These are phyloP conservation scores for Baeospora myosura DNA, from an alignment of 1,284 basidiomycete genomes.

Conservation along the genomic window DNA sequence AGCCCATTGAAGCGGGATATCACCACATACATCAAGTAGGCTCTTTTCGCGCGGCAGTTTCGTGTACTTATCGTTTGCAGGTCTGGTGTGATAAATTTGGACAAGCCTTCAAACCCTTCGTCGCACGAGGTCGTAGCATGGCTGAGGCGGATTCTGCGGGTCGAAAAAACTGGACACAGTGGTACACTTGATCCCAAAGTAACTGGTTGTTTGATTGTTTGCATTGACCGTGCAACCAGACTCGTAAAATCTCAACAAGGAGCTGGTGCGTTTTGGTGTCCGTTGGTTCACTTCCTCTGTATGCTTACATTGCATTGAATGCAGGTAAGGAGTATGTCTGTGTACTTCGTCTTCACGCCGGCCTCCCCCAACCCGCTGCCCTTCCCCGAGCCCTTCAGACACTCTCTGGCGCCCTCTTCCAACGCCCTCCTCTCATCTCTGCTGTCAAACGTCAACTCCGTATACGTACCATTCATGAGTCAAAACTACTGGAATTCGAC, in stretches of 20 bases:
- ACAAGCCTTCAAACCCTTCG: conserved; percentile 99
- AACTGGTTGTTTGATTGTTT: conserved; percentile 97
- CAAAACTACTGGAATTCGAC: conserved; percentile 95
- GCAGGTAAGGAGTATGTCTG: conserved; percentile 98
- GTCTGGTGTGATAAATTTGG: conserved; percentile 97
- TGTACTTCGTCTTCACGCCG: conserved; percentile 87
- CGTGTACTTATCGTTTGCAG: conserved; percentile 30
- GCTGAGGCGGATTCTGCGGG: conserved; percentile 91
- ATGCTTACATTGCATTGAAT: conserved; percentile 10
- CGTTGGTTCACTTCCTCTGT: conserved; percentile 10
- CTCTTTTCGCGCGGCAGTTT: conserved; percentile 7
- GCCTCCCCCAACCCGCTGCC: conserved; percentile 74
- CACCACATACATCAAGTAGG: conserved; percentile 81
- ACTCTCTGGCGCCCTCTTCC: conserved; percentile 96
- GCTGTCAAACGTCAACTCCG: conserved; percentile 98
- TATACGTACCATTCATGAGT: conserved; percentile 96
- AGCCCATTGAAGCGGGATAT: conserved; percentile 94
- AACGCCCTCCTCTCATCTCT: conserved; percentile 97
- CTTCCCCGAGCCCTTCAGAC: conserved; percentile 94
- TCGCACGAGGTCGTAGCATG: conserved; percentile 99
- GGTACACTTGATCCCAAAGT: conserved; percentile 99
- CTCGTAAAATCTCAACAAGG: conserved; percentile 99
- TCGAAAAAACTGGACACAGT: conserved; percentile 97
- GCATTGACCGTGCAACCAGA: conserved; percentile 98
- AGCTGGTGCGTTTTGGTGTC: conserved; percentile 53